Conservation (phyloP, 2,329 filamentous ascomycete genomes). For the Lachnellula hyalina region DNA sequence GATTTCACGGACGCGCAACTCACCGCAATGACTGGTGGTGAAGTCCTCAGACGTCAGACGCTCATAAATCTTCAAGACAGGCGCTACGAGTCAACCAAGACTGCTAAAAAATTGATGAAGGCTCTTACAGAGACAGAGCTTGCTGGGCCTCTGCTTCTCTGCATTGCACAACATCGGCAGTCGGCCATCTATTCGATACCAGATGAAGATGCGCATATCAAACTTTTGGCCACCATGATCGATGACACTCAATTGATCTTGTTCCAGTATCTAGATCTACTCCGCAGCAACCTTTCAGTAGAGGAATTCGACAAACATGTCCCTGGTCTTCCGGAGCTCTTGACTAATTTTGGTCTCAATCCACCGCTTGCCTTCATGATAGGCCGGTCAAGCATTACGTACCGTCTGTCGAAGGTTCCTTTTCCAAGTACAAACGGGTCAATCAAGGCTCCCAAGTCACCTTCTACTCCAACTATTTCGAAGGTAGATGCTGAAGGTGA, state of each 20-base stretch:
- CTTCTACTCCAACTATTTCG: neutral
- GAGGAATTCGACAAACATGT: conserved; percentile 75
- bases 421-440: conserved; percentile 20
- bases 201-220: conserved; percentile 73
- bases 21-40: conserved; percentile 81
- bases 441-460: conserved; percentile 9
- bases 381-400: conserved; percentile 66
- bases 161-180: conserved; percentile 84
- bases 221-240: conserved; percentile 79
- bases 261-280: conserved; percentile 81
- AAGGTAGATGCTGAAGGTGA: conserved; percentile 52
- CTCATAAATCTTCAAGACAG: conserved; percentile 76
- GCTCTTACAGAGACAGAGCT: conserved; percentile 73
- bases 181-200: conserved; percentile 74
- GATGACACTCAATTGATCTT: conserved; percentile 87
- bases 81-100: conserved; percentile 68
- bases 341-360: conserved; percentile 74
- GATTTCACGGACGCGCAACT: conserved; percentile 88
- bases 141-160: conserved; percentile 77
- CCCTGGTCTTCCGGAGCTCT: conserved; percentile 67
- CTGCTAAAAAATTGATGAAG: conserved; percentile 74
- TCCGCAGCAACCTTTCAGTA: conserved; percentile 71
- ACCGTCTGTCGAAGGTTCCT: conserved; percentile 44
- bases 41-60: conserved; percentile 72
- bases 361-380: conserved; percentile 81